Evolutionary conservation across 331 rosid species (phyloP).

Genomic region (Rhamnella rubrinervis): DNA sequence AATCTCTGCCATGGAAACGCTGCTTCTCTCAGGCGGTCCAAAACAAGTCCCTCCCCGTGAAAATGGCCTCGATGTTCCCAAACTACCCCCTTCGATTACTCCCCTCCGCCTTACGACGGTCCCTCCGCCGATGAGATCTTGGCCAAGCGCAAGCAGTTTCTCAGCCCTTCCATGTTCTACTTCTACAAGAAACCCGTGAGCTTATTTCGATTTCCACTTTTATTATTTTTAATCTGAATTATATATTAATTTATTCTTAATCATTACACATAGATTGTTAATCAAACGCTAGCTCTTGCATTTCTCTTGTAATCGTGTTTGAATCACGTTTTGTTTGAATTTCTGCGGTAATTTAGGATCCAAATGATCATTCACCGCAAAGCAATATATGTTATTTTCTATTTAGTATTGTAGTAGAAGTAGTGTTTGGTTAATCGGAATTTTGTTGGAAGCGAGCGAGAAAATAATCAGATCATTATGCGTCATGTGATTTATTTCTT

Average conservation of each 20-base stretch:
- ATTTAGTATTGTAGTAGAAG: no score
- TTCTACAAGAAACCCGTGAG: slow-evolving; percentile 70
- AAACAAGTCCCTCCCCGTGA: slow-evolving; percentile 13
- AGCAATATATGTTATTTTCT: no score
- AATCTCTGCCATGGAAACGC: slow-evolving; percentile 30
- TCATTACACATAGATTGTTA: no score
- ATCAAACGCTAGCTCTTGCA: no score
- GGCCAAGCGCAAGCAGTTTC: slow-evolving; percentile 71
- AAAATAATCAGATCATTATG: not conserved
- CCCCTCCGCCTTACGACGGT: slow-evolving; percentile 73
- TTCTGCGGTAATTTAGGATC: no score
- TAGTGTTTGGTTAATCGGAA: no score
- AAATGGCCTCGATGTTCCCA: slow-evolving; percentile 30
- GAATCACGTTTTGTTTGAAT: no score
- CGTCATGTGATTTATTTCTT: not conserved
- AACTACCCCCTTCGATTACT: slow-evolving; percentile 68
- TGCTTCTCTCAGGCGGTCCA: slow-evolving; percentile 44
- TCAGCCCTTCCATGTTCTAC: slow-evolving; percentile 76
- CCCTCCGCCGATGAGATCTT: slow-evolving; percentile 63
- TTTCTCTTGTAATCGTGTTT: no score
- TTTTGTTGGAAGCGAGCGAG: no score
- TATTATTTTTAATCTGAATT: no score
- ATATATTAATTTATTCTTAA: no score
- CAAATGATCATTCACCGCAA: no score
- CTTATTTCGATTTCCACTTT: not conserved